Evolutionary conservation across 176 grass and related monocot species (phyloP), one percentile per base, ranked within the genome.

Genomic region (Hyparrhenia diplandra): DNA sequence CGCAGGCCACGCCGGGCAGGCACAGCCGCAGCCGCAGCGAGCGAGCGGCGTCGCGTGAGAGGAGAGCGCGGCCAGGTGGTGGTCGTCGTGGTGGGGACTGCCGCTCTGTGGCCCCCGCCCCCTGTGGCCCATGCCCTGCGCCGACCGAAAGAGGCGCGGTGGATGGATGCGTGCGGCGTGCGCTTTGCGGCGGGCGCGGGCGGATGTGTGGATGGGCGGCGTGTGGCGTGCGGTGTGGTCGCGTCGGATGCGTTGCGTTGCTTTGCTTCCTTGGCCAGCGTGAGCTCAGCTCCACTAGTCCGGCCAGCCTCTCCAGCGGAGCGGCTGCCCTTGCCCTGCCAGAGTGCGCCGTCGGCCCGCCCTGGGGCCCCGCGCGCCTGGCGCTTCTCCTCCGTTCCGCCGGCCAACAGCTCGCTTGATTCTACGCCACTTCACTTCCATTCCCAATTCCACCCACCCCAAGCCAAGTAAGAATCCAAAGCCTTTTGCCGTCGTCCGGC

Each of bases 161-260:
- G 36, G 36, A 35, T 16, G 71, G 71, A 62, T 45, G 71, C 71
- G 18, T 47, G 64, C 29, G 3, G 71, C 71, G 18, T 37, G 64
- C 29, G 3, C 79, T 87, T 82, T 77, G 79, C 64, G 64, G 85
- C 85, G 73, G 25, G 59, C 64, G 64, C 40, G 73, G 74, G 35
- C 20, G 20, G 5, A 45, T 66, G 35, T 39, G 25, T 60, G 34
- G 47, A 77, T 41, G 74, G 74, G 2, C 34, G 57, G 46, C 69
- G 28, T 46, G 61, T 74, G 68, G 24, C 59, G 58, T 32, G 74
- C 52, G 41, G 25, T 20, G 70, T 11, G 45, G 11, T 69, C 65
- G 35, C 67, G 67, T 16, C 75, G 0, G 64, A 60, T 46, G 58
- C 28, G 45, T 83, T 47, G 30, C 49, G 30, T 75, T 11, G 54